Percentiles rank a stretch among this genome's conserved stretches.
These are phyloP conservation scores for Gynandropsis gynandra DNA, from an alignment of 345 rosid species.

Conservation along the genomic window DNA sequence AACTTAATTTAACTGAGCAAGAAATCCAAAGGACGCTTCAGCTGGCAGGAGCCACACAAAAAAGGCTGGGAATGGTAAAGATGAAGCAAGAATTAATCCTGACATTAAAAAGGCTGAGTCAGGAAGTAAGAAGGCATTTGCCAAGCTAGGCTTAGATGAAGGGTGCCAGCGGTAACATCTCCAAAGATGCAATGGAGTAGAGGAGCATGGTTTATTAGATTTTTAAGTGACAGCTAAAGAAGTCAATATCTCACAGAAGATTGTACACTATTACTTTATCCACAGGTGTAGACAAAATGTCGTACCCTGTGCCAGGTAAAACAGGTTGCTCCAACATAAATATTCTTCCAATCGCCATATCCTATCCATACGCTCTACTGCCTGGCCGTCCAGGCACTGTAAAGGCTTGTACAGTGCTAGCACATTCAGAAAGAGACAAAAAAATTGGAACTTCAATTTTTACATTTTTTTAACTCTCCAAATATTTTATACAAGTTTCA, in stretches of 20 bases:
- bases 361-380: constrained; percentile 7
- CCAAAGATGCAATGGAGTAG: neutral
- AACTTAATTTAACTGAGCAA: no score
- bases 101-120: no score
- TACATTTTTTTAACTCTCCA: constrained; percentile 8
- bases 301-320: no score
- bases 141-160: neutral
- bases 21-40: no score
- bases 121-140: no score
- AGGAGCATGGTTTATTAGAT: constrained; percentile 7
- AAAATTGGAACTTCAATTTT: constrained; percentile 6
- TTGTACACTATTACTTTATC: neutral
- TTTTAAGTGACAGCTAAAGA: neutral
- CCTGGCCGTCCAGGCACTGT: constrained; percentile 2
- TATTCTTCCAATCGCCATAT: neutral
- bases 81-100: no score
- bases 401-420: constrained; percentile 2
- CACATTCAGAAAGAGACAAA: neutral
- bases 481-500: neutral
- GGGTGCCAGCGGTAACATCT: constrained; percentile 1
- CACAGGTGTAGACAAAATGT: neutral
- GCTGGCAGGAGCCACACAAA: no score
- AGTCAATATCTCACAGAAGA: neutral
- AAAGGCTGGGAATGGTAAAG: no score
- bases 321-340: constrained; percentile 11